phyloP scores from a whole-genome alignment of 805 yeast genomes.

The Myxozyma kluyveri region DNA sequence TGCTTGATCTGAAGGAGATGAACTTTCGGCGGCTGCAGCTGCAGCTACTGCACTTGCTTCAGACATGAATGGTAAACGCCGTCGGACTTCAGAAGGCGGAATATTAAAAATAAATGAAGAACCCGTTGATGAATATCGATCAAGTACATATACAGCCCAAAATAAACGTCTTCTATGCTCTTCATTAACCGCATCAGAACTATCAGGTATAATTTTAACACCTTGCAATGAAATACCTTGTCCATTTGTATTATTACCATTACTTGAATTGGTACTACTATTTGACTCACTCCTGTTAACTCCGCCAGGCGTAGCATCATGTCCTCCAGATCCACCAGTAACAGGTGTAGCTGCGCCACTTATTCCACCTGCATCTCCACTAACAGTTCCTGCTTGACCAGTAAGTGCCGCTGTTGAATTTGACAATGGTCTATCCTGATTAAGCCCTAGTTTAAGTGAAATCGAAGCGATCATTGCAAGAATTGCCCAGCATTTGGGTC shows the following conservation, averaged over 20 bases:
- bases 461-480: slow-evolving; percentile 32
- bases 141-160: slow-evolving; percentile 33
- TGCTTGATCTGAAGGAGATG: neutral
- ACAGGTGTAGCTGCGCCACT: slow-evolving; percentile 6
- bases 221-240: slow-evolving; percentile 10
- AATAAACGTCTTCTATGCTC: slow-evolving; percentile 33
- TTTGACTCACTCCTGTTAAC: too few relatives aligned
- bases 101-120: slow-evolving; percentile 33
- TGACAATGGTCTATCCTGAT: slow-evolving; percentile 8
- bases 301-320: too few relatives aligned
- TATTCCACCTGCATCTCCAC: too few relatives aligned
- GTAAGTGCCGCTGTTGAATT: neutral
- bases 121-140: slow-evolving; percentile 31
- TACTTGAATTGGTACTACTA: too few relatives aligned
- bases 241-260: neutral
- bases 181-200: slow-evolving; percentile 9
- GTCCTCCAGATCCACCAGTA: neutral
- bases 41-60: slow-evolving; percentile 8
- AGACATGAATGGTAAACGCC: slow-evolving; percentile 23
- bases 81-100: slow-evolving; percentile 29
- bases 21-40: slow-evolving; percentile 6
- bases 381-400: too few relatives aligned
- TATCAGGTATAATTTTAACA: slow-evolving; percentile 20
- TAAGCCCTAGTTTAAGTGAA: slow-evolving; percentile 28
- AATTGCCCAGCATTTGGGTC: slow-evolving; percentile 36